A percentile compares a stretch with the other conserved stretches of the same genome.
Conservation (phyloP, 225 moss, liverwort and hornwort species). For the Marchantia polymorpha region DNA sequence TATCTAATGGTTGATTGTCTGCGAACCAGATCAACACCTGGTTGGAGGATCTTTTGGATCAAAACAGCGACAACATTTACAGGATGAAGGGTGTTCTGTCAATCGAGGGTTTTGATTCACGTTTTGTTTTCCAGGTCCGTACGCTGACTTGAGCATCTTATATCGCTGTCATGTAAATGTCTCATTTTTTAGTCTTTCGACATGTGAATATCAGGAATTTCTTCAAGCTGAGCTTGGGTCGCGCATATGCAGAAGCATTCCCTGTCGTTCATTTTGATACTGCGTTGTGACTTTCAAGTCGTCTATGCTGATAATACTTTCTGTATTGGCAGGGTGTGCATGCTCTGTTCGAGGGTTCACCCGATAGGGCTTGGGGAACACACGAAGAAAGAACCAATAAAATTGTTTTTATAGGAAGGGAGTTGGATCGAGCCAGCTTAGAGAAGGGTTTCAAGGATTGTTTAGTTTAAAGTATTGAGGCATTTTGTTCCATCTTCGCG, state of each 20-base stretch:
- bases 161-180: neutral
- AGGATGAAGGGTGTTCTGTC: slow-evolving; percentile 93
- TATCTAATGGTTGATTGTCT: neutral
- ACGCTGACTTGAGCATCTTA: neutral
- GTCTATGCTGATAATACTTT: neutral
- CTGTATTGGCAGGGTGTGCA: slow-evolving; percentile 76
- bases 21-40: slow-evolving; percentile 70
- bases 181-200: neutral
- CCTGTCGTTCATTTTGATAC: neutral
- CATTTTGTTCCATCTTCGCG: neutral
- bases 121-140: slow-evolving; percentile 92
- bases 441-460: slow-evolving; percentile 67
- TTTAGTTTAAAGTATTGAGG: slow-evolving; percentile 5
- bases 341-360: slow-evolving; percentile 80
- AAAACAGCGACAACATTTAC: slow-evolving; percentile 78
- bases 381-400: slow-evolving; percentile 74
- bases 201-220: neutral
- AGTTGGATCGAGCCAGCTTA: slow-evolving; percentile 62
- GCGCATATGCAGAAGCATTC: neutral
- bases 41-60: slow-evolving; percentile 77
- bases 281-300: neutral
- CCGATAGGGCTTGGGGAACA: slow-evolving; percentile 75
- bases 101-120: slow-evolving; percentile 84
- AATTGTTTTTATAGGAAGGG: slow-evolving; percentile 87
- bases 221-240: neutral